Evolutionary conservation across 495 filamentous ascomycete species (phyloP).

Genomic region (Peziza echinospora): DNA sequence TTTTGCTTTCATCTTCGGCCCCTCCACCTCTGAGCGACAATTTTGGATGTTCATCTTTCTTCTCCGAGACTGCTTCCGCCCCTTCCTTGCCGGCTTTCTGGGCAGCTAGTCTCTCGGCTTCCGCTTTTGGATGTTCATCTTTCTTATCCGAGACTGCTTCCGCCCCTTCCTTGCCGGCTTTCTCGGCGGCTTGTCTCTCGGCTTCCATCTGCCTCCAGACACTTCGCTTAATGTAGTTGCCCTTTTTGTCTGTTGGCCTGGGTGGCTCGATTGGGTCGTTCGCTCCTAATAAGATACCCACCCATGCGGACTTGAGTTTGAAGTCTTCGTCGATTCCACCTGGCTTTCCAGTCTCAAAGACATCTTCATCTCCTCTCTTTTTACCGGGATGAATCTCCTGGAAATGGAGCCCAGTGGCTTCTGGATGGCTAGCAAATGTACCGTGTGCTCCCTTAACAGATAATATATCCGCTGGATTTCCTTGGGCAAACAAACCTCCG

Average conservation of each 20-base stretch:
- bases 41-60: not conserved
- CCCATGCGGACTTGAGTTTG: not conserved
- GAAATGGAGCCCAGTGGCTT: constrained; percentile 26
- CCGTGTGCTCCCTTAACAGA: constrained; percentile 18
- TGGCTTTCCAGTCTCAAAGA: not conserved
- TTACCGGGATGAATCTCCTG: constrained; percentile 10
- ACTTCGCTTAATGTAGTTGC: too few relatives aligned
- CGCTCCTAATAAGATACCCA: not conserved
- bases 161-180: too few relatives aligned
- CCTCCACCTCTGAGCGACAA: not conserved
- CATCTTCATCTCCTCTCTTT: constrained; percentile 16
- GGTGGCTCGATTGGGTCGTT: not conserved
- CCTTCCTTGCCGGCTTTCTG: too few relatives aligned
- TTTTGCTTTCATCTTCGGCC: not conserved
- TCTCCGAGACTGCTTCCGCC: not conserved
- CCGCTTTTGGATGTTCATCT: not conserved
- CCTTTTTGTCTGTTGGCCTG: not conserved
- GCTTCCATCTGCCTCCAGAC: too few relatives aligned
- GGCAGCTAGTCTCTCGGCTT: too few relatives aligned
- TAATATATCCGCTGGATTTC: constrained; percentile 35
- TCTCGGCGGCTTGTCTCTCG: too few relatives aligned
- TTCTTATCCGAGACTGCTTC: not conserved
- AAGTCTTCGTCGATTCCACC: not conserved
- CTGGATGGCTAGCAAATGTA: constrained; percentile 26
- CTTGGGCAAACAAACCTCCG: constrained; percentile 31